Base-by-base conservation (phyloP, 2,329 filamentous ascomycete species). In the Fusarium sp. region DNA sequence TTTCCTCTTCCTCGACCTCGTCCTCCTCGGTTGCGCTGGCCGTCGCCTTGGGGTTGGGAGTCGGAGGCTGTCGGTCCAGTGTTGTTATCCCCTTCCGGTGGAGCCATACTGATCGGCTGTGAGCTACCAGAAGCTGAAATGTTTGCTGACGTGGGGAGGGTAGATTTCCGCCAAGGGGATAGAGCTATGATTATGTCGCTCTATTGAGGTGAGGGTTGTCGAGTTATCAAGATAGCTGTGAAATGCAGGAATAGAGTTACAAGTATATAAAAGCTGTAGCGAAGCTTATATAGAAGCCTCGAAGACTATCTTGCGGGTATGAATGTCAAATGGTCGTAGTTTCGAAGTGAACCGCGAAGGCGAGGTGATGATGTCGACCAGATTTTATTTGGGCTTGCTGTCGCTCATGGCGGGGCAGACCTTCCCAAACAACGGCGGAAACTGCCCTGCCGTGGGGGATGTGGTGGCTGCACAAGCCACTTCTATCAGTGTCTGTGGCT, bases 1-100 rank as follows among this genome's bases (percentile, higher is more conserved):
- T 80, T 78, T 37, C 79, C 75, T 47, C 75, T 74, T 50, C 81
- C 81, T 48, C 83, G 79, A 48, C 81, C 82, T 66, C 82, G 79
- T 52, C 80, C 80, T 47, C 82, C 80, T 47, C 82, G 77, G 23
- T 80, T 80, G 72, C 81, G 67, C 36, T 71, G 63, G 33, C 63
- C 49, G 39, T 73, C 67, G 15, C 61, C 64, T 39, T 71, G 70
- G 29, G 70, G 53, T 39, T 71, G 66, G 20, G 66, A 66, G 7
- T 73, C 69, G 31, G 66, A 58, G 39, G 60, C 54, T 35, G 65
- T 33, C 11, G 57, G 55, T 37, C 51, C 69, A 31, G 58, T 42
- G 47, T 59, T 56, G 37, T 41, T 58, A 11, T 50, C 62, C 45
- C 53, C 69, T 27, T 65, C 71, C 15, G 54, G 45, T 50, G 69